Percentiles rank a stretch among this genome's conserved stretches.
phyloP scores from a whole-genome alignment of 1,139 yeast genomes.

The Groenewaldozyma auringiensis region DNA sequence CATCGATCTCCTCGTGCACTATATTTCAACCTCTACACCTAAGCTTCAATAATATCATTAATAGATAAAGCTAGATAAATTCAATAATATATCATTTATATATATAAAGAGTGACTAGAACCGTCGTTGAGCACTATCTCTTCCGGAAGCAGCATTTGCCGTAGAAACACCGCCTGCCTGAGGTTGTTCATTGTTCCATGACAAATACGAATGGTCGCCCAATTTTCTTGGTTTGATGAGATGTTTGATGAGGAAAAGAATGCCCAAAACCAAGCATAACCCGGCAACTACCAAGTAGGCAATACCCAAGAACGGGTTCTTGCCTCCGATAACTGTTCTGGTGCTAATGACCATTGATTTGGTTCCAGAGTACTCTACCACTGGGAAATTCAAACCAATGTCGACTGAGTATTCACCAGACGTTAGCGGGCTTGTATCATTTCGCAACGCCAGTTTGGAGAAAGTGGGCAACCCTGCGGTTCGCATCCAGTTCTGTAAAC shows the following conservation, averaged over 20 bases:
- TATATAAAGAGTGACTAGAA: neutral
- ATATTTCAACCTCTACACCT: too few species aligned
- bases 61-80: neutral
- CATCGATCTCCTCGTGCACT: too few species aligned
- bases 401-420: conserved; percentile 65
- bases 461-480: conserved; percentile 86
- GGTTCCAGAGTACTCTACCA: conserved; percentile 70
- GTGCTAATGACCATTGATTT: conserved; percentile 76
- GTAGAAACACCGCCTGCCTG: conserved; percentile 3
- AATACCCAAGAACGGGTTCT: conserved; percentile 78
- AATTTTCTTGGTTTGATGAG: conserved; percentile 61
- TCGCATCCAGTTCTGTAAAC: conserved; percentile 97
- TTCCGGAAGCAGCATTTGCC: neutral
- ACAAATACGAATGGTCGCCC: conserved; percentile 63
- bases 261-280: conserved; percentile 58
- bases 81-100: neutral
- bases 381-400: conserved; percentile 85
- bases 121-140: conserved; percentile 2
- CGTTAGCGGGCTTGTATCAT: conserved; percentile 54
- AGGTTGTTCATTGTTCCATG: conserved; percentile 52
- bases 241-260: conserved; percentile 53
- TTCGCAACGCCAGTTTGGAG: conserved; percentile 72
- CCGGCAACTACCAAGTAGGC: conserved; percentile 94
- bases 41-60: neutral
- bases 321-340: conserved; percentile 84